Conservation (phyloP, 2,329 filamentous ascomycete genomes). For the Metarhizium humberi region DNA sequence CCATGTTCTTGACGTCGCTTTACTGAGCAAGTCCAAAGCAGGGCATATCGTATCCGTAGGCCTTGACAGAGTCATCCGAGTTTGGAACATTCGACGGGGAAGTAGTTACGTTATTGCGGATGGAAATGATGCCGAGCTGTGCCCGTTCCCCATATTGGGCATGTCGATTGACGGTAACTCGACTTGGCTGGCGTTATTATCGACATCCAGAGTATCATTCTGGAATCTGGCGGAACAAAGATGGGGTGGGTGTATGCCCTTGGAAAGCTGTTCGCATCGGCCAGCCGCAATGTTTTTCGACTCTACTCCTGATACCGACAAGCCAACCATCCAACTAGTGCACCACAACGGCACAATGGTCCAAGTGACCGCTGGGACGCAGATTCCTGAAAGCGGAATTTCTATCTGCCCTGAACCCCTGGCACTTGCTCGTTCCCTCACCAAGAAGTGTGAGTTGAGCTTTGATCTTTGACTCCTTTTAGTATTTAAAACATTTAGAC, state of each 20-base stretch:
- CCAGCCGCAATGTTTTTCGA: slow-evolving; percentile 58
- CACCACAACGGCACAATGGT: slow-evolving; percentile 54
- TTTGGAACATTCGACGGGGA: slow-evolving; percentile 50
- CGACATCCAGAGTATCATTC: slow-evolving; percentile 41
- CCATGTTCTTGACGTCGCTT: slow-evolving; percentile 60
- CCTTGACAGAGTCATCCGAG: slow-evolving; percentile 57
- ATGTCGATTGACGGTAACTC: slow-evolving; percentile 57
- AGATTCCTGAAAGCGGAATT: slow-evolving; percentile 28
- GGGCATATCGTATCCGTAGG: slow-evolving; percentile 61
- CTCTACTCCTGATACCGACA: slow-evolving; percentile 22
- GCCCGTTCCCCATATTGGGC: slow-evolving; percentile 51
- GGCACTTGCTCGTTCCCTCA: slow-evolving; percentile 36
- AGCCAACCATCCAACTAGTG: slow-evolving; percentile 48
- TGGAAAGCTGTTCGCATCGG: slow-evolving; percentile 43
- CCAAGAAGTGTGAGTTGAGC: slow-evolving; percentile 31
- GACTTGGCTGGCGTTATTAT: slow-evolving; percentile 57
- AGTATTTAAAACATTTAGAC: neutral
- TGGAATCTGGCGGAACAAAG: slow-evolving; percentile 52
- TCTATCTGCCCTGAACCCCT: slow-evolving; percentile 44
- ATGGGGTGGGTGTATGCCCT: slow-evolving; percentile 45
- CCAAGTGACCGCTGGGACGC: slow-evolving; percentile 38
- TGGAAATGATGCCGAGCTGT: slow-evolving; percentile 28
- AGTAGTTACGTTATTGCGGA: slow-evolving; percentile 31
- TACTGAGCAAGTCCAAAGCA: slow-evolving; percentile 51
- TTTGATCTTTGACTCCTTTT: neutral